These are phyloP conservation scores for Phalaenopsis equestris DNA, from an alignment of 106 monocot species.

Conservation along the genomic window DNA sequence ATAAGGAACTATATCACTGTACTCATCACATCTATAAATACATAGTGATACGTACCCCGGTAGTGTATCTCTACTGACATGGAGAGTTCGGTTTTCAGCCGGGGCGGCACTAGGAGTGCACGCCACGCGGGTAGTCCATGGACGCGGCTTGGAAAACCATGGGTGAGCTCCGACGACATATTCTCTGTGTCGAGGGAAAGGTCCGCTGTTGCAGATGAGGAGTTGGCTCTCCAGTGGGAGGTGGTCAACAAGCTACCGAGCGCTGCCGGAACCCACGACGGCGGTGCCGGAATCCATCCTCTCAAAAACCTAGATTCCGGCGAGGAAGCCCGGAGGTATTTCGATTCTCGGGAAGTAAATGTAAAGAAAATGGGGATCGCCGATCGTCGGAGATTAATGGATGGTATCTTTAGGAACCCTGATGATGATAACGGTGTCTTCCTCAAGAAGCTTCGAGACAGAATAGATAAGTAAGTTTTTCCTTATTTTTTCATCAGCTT, in stretches of 20 bases:
- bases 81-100: background rate
- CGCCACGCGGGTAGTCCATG: background rate
- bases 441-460: constrained; percentile 40
- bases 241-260: constrained; percentile 42
- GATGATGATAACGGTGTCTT: constrained; percentile 70
- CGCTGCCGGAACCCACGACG: constrained; percentile 17
- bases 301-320: background rate
- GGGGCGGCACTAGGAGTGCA: background rate
- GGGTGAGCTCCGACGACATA: background rate
- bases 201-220: constrained; percentile 18
- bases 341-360: constrained; percentile 36
- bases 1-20: too few relatives aligned
- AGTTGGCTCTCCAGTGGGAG: constrained; percentile 32
- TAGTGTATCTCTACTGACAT: background rate
- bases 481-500: background rate
- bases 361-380: constrained; percentile 30
- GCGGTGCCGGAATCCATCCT: constrained; percentile 4
- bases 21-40: too few relatives aligned
- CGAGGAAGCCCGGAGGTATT: constrained; percentile 3
- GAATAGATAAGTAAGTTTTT: constrained; percentile 45
- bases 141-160: background rate
- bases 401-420: constrained; percentile 46
- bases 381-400: constrained; percentile 56
- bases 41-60: too few relatives aligned
- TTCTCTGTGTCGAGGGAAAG: background rate